Evolutionary conservation across 2,329 filamentous ascomycete genomes (phyloP).

Genomic region (Emergomyces africanus): DNA sequence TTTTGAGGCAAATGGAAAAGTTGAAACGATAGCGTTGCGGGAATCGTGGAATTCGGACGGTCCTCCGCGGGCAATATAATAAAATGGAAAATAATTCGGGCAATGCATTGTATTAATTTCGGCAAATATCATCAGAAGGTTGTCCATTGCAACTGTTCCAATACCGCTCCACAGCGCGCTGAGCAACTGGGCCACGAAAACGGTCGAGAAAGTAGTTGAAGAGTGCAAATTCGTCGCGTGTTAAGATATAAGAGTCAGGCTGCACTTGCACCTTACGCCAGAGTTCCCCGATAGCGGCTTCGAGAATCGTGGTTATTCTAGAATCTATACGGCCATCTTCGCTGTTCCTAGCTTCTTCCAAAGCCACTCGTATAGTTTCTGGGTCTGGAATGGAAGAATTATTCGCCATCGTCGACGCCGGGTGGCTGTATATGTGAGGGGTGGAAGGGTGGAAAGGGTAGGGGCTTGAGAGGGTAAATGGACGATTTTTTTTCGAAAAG

Average conservation of each 20-base stretch:
- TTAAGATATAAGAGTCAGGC: conserved; percentile 59
- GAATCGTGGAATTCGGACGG: neutral
- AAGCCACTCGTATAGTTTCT: conserved; percentile 49
- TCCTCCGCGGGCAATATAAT: neutral
- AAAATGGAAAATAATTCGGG: neutral
- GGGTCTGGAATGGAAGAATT: conserved; percentile 18
- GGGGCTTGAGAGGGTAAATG: neutral
- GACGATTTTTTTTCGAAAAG: conserved; percentile 1
- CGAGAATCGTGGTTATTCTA: conserved; percentile 51
- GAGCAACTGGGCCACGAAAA: conserved; percentile 43
- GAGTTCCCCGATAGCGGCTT: conserved; percentile 49
- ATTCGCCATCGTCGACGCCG: conserved; percentile 22
- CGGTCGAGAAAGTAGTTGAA: conserved; percentile 73
- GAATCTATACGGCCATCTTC: conserved; percentile 53
- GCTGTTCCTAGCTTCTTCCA: conserved; percentile 64
- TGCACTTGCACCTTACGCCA: conserved; percentile 55
- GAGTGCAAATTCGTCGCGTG: conserved; percentile 64
- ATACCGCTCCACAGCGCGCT: conserved; percentile 43
- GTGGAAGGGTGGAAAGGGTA: neutral
- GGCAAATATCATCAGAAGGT: conserved; percentile 2
- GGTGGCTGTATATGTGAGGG: neutral
- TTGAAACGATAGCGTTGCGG: neutral
- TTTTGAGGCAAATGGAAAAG: neutral
- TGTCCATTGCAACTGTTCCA: conserved; percentile 34
- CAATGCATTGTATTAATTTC: neutral